Evolutionary conservation across 164 flowering plant species (phyloP), one percentile per base, ranked within the genome.

Genomic region (Sedum album): DNA sequence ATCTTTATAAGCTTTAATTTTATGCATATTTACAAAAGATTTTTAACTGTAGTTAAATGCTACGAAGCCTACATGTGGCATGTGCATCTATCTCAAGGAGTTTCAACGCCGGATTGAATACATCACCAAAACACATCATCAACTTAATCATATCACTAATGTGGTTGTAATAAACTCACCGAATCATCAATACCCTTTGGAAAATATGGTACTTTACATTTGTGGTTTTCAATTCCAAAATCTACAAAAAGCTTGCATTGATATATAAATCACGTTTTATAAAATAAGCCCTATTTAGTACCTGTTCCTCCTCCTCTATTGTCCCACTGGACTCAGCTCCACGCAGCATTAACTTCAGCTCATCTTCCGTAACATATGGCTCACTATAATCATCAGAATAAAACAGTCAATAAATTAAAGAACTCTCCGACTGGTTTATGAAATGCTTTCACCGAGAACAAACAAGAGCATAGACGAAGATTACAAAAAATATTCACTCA

Each of bases 281-380:
- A 61, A 26, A 66, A 10, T 17, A 48, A 69, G 66, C 38, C 15
- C 23, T 69, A 1, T 28, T 2, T 6, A 63, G 60, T 83, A 95
- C 98, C 97, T 95, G 97, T 71, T 92, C 98, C 73, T 95, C 98
- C 81, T 95, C 97, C 78, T 95, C 97, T 61, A 95, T 95, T 35
- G 97, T 93, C 31, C 97, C 99, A 80, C 97, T 92, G 68, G 86
- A 70, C 73, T 90, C 96, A 73, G 97, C 99, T 68, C 97, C 97
- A 65, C 97, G 85, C 69, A 95, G 64, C 97, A 92, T 92, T 81
- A 95, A 77, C 82, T 95, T 95, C 79, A 92, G 74, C 80, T 95
- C 99, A 70, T 92, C 99, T 75, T 95, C 97, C 70, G 99, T 92
- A 65, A 92, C 99, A 81, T 90, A 89, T 66, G 97, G 97, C 72